Percentiles rank a stretch among this genome's conserved stretches.
These are phyloP conservation scores for Nannizziopsis barbatae DNA, from an alignment of 2,329 filamentous ascomycete genomes.

Conservation along the genomic window DNA sequence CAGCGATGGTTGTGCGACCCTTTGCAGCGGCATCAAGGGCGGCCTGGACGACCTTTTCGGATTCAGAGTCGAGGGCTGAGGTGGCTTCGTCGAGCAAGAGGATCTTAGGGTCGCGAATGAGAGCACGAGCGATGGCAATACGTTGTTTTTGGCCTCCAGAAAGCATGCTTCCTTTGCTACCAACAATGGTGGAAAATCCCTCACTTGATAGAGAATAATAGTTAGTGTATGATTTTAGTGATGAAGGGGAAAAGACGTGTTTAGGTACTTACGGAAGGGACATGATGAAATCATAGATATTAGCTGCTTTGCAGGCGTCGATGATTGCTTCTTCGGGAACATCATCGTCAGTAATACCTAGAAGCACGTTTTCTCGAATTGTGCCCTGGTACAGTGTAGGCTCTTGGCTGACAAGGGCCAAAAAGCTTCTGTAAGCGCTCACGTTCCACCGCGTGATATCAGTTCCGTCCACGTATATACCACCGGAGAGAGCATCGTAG, in stretches of 20 bases:
- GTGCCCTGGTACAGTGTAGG: slow-evolving; percentile 90
- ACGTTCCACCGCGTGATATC: slow-evolving; percentile 73
- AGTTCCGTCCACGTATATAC: slow-evolving; percentile 68
- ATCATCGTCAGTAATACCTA: slow-evolving; percentile 57
- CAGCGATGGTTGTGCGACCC: slow-evolving; percentile 82
- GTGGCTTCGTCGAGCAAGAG: slow-evolving; percentile 71
- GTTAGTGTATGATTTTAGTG: slow-evolving; percentile 18
- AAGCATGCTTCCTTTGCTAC: slow-evolving; percentile 72
- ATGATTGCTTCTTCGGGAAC: slow-evolving; percentile 62
- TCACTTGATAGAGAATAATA: slow-evolving; percentile 37
- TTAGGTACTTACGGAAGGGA: slow-evolving; percentile 52
- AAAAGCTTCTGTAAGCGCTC: slow-evolving; percentile 69
- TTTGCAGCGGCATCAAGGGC: slow-evolving; percentile 72
- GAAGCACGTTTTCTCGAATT: slow-evolving; percentile 77
- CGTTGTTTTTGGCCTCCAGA: slow-evolving; percentile 92
- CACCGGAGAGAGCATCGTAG: slow-evolving; percentile 76
- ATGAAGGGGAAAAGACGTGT: not conserved
- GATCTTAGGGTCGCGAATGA: slow-evolving; percentile 83
- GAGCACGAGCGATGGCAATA: slow-evolving; percentile 79
- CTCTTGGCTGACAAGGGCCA: slow-evolving; percentile 87
- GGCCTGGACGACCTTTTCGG: slow-evolving; percentile 49
- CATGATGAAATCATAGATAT: slow-evolving; percentile 81
- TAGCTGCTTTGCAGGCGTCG: slow-evolving; percentile 75
- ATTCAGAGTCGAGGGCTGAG: slow-evolving; percentile 41
- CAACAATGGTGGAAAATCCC: slow-evolving; percentile 74